Evolutionary conservation across 371 early-diverging fungal genomes (phyloP), one percentile per base, ranked within the genome.

Genomic region (Blastocladiella emersonii): DNA sequence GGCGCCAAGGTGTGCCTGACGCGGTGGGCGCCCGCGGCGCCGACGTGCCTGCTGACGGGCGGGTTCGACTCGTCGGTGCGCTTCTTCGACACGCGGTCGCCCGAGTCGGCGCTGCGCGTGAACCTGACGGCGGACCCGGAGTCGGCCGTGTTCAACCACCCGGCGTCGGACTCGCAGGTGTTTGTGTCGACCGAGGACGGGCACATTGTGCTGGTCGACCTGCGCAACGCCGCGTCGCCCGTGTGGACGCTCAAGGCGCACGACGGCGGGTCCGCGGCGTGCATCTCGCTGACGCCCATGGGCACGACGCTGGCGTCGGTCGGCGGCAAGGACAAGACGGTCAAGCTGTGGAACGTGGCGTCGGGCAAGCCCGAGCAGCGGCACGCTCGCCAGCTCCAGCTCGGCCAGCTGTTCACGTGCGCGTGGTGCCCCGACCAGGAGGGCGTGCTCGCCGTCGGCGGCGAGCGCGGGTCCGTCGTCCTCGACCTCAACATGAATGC

Each of bases 231-330:
- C 13, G 8, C 35, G 3, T 74, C 77, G 51, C 82, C 93, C 7
- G 48, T 95, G 15, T 96, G 84, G 73, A 90, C 89, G 6, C 76
- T 98, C 51, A 90, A 89, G 66, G 96, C 97, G 2, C 97, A 96
- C 67, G 92, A 92, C 67, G 84, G 82, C 64, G 85, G 95, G 15
- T 90, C 90, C 4, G 85, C 89, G 27, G 84, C 90, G 1, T 71
- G 94, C 67, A 95, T 94, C 74, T 76, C 93, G 67, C 87, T 86
- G 71, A 78, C 90, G 7, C 64, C 71, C 13, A 72, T 93, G 12
- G 76, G 79, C 30, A 89, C 88, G 2, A 83, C 88, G 56, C 70
- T 98, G 56, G 88, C 95, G 19, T 95, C 98, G 0, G 98, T 93
- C n/a, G 86, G 90, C 21, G 80, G 83, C 0, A n/a, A n/a, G n/a